Percentiles rank a stretch among this genome's conserved stretches.
Conservation (phyloP, 495 filamentous ascomycete genomes). For the Stereocaulon alpinum region DNA sequence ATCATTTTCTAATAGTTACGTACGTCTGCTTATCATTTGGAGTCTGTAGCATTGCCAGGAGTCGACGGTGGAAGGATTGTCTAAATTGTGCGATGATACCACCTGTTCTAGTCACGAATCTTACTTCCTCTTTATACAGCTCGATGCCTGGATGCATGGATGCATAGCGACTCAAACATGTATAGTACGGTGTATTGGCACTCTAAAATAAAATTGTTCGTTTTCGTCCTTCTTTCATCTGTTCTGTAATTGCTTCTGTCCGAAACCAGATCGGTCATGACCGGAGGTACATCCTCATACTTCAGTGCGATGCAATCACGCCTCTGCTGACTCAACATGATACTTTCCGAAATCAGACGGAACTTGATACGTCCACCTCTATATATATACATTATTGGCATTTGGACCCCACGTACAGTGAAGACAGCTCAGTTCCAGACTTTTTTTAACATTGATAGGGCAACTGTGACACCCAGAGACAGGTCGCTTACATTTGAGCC, state of each 20-base stretch:
- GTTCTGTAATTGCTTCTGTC: background rate
- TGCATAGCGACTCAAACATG: background rate
- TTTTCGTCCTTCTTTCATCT: background rate
- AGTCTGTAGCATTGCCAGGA: background rate
- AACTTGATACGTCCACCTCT: too few species aligned
- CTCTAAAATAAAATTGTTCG: background rate
- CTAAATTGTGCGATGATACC: constrained; percentile 11
- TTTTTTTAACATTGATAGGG: too few species aligned
- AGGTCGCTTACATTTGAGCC: too few species aligned
- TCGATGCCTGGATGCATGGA: background rate
- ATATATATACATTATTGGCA: too few species aligned
- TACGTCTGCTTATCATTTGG: background rate
- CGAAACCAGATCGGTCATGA: too few species aligned
- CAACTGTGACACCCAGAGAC: too few species aligned
- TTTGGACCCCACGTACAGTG: too few species aligned
- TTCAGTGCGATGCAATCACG: too few species aligned
- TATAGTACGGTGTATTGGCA: background rate
- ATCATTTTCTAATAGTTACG: background rate
- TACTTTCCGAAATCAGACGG: too few species aligned
- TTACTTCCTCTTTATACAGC: background rate
- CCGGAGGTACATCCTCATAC: too few species aligned
- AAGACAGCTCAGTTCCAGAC: too few species aligned
- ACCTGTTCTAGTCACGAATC: background rate
- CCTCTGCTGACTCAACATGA: too few species aligned
- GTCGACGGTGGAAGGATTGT: background rate